Evolutionary conservation across 164 flowering plant species (phyloP).

Genomic region (Sextonia rubra): DNA sequence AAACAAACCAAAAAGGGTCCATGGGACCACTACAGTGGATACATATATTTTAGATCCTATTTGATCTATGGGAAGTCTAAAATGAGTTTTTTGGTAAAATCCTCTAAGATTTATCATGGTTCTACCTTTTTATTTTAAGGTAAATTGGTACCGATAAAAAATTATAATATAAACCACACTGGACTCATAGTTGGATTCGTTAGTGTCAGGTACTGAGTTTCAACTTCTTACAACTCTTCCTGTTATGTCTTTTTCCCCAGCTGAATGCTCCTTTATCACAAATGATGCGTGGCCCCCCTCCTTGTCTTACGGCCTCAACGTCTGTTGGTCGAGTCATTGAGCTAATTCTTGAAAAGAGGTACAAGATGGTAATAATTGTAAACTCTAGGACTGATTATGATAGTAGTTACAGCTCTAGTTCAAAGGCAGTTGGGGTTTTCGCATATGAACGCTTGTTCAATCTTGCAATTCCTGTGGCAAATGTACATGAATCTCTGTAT

Average conservation of each 20-base stretch:
- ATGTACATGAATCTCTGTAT: slow-evolving; percentile 6
- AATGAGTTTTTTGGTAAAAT: too few relatives aligned
- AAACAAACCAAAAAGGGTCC: too few relatives aligned
- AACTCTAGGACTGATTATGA: slow-evolving; percentile 28
- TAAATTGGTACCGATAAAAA: too few relatives aligned
- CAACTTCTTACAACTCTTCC: not conserved
- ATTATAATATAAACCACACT: too few relatives aligned
- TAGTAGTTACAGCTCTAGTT: slow-evolving; percentile 29
- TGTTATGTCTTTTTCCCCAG: slow-evolving; percentile 26
- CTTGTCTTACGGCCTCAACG: slow-evolving; percentile 48
- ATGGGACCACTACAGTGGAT: too few relatives aligned
- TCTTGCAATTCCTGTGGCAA: slow-evolving; percentile 24
- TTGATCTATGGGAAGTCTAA: too few relatives aligned
- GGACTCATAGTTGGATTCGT: too few relatives aligned
- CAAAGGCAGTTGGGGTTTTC: slow-evolving; percentile 58
- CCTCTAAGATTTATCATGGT: too few relatives aligned
- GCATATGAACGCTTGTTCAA: slow-evolving; percentile 37
- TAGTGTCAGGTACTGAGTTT: not conserved
- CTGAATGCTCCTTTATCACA: slow-evolving; percentile 47
- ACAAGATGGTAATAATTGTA: slow-evolving; percentile 60
- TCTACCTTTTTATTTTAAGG: too few relatives aligned
- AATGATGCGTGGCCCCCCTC: slow-evolving; percentile 68
- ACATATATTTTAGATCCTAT: too few relatives aligned
- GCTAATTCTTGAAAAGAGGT: slow-evolving; percentile 53
- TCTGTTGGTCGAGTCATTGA: slow-evolving; percentile 54